Evolutionary conservation across 2,329 filamentous ascomycete genomes (phyloP).

Genomic region (Paracoccidioides brasiliensis): DNA sequence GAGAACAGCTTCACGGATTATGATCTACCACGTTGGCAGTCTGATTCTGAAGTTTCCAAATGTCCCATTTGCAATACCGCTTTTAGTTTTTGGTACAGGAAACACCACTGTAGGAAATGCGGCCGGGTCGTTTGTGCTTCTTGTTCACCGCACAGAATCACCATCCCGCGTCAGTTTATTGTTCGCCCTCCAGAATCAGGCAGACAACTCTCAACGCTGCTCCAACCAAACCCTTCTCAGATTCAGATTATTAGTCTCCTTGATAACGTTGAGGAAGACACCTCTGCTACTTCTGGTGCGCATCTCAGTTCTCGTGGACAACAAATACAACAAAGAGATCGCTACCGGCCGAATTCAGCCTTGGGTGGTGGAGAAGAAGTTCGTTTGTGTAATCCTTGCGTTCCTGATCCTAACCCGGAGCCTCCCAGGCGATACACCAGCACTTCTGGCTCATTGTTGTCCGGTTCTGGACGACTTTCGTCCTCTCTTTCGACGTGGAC

Average conservation of each 20-base stretch:
- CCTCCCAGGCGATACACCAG: slow-evolving; percentile 32
- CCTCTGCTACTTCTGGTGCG: background rate
- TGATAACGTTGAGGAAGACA: slow-evolving; percentile 19
- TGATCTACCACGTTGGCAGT: slow-evolving; percentile 69
- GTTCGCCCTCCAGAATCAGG: slow-evolving; percentile 55
- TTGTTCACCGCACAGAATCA: slow-evolving; percentile 90
- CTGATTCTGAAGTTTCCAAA: slow-evolving; percentile 65
- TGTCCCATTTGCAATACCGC: slow-evolving; percentile 73
- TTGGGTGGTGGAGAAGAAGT: slow-evolving; percentile 55
- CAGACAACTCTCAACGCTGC: slow-evolving; percentile 30
- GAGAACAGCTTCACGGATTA: slow-evolving; percentile 29
- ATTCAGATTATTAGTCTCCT: slow-evolving; percentile 36
- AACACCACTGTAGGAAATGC: slow-evolving; percentile 95
- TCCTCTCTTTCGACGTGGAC: background rate
- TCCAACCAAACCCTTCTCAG: slow-evolving; percentile 30
- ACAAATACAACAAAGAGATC: slow-evolving; percentile 11
- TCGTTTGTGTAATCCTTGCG: slow-evolving; percentile 58
- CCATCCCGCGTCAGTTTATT: slow-evolving; percentile 85
- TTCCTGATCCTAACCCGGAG: slow-evolving; percentile 53
- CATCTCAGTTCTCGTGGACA: slow-evolving; percentile 8
- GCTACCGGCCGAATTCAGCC: slow-evolving; percentile 30
- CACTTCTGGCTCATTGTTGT: background rate
- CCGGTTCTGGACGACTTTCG: background rate
- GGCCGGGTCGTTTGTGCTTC: slow-evolving; percentile 79
- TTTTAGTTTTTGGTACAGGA: slow-evolving; percentile 76